A percentile compares a stretch with the other conserved stretches of the same genome.
Conservation (phyloP, 441 rosid genomes). For the Euphorbia celastroides region DNA sequence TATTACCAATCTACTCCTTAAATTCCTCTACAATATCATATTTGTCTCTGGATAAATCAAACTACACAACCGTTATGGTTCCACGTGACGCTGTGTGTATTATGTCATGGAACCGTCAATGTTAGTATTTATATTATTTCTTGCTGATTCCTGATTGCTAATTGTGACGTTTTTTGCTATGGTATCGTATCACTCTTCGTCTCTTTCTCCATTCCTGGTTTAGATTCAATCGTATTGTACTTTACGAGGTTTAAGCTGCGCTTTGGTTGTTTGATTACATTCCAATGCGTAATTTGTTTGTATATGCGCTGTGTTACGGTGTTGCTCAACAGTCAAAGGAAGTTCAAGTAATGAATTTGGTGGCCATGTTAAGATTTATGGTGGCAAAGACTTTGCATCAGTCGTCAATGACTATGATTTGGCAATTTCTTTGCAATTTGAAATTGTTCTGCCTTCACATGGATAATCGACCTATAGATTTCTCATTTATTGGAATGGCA, state of each 20-base stretch:
- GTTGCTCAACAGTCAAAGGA: background rate
- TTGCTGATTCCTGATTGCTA: background rate
- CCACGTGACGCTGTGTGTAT: too few species aligned
- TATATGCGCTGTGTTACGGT: background rate
- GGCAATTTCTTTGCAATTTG: background rate
- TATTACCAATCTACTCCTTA: too few species aligned
- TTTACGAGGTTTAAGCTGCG: background rate
- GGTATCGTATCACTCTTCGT: constrained; percentile 5
- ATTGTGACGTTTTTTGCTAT: background rate
- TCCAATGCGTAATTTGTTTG: background rate
- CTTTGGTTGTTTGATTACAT: background rate
- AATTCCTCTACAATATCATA: too few species aligned
- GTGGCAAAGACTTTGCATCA: background rate
- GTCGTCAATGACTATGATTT: background rate
- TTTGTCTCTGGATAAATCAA: too few species aligned
- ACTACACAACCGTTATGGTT: too few species aligned
- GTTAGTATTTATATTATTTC: too few species aligned
- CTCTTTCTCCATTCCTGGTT: background rate
- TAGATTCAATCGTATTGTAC: background rate
- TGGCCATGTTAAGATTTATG: background rate
- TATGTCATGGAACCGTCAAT: too few species aligned
- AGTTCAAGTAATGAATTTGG: background rate
- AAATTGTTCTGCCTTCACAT: background rate
- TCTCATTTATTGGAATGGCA: background rate
- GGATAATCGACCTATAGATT: background rate